Evolutionary conservation across 2,329 filamentous ascomycete species (phyloP).

Genomic region (Colletotrichum ledebouriae): DNA sequence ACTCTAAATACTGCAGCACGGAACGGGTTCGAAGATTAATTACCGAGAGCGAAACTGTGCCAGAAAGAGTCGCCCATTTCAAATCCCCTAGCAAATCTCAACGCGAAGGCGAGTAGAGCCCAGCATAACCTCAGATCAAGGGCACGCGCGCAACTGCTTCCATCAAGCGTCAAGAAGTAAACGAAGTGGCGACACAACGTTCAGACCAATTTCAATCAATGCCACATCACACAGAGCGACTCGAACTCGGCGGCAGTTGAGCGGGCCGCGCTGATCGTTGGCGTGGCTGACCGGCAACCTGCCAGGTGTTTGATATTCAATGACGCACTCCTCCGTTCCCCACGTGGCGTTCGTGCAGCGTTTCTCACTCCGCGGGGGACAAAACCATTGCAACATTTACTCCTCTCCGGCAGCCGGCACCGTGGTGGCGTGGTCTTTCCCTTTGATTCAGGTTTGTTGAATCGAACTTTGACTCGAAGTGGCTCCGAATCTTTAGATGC

Average conservation of each 20-base stretch:
- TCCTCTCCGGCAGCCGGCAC: constrained; percentile 1
- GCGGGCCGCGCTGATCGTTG: constrained; percentile 23
- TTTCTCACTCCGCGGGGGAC: background rate
- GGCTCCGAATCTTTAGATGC: constrained; percentile 4
- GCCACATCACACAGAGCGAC: constrained; percentile 2
- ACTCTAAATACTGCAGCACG: constrained; percentile 7
- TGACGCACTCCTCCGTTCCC: background rate
- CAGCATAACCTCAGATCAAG: constrained; percentile 1
- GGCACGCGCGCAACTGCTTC: background rate
- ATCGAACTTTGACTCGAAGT: background rate
- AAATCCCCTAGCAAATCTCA: background rate
- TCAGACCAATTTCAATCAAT: constrained; percentile 16
- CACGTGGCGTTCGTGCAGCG: constrained; percentile 14
- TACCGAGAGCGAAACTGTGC: constrained; percentile 27
- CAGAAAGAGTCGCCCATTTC: background rate
- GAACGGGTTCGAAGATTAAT: constrained; percentile 15
- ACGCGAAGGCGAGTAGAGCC: constrained; percentile 16
- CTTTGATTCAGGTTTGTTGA: background rate
- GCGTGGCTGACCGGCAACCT: constrained; percentile 7
- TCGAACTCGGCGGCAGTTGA: background rate
- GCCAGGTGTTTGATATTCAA: constrained; percentile 12
- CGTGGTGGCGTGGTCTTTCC: background rate
- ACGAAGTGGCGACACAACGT: background rate
- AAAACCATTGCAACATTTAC: background rate
- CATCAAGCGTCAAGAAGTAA: constrained; percentile 10